phyloP scores from a whole-genome alignment of 2,329 filamentous ascomycete genomes.

The Fusarium globosum region DNA sequence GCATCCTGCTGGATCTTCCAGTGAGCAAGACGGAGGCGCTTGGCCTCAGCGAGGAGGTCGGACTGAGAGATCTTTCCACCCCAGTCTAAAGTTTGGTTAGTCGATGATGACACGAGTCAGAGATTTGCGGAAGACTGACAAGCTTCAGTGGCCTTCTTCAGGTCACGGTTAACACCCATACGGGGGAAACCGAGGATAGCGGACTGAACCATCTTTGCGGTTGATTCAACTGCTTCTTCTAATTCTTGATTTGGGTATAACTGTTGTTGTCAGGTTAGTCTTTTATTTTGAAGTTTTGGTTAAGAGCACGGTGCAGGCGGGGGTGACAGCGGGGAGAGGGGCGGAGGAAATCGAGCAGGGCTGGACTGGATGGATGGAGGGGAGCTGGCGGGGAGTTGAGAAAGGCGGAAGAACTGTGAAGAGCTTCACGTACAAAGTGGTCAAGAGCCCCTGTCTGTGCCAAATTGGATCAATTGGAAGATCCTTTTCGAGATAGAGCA shows the following conservation, averaged over 20 bases:
- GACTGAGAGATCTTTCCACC: slow-evolving; percentile 91
- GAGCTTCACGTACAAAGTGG: slow-evolving; percentile 37
- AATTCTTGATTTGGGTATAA: slow-evolving; percentile 25
- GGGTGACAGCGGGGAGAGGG: slow-evolving; percentile 43
- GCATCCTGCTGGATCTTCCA: slow-evolving; percentile 99
- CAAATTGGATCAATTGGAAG: slow-evolving; percentile 44
- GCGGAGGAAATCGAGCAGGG: slow-evolving; percentile 22
- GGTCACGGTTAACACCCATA: slow-evolving; percentile 97
- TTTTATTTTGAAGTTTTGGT: slow-evolving; percentile 3
- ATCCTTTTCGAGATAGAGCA: slow-evolving; percentile 43
- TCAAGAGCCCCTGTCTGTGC: slow-evolving; percentile 44
- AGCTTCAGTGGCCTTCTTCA: slow-evolving; percentile 99
- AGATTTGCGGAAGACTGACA: slow-evolving; percentile 66
- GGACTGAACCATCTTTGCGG: slow-evolving; percentile 70
- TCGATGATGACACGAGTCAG: slow-evolving; percentile 13
- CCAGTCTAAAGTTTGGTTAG: slow-evolving; percentile 68
- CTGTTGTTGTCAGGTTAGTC: slow-evolving; percentile 31
- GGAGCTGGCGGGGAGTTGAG: slow-evolving; percentile 8
- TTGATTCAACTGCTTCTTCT: slow-evolving; percentile 45
- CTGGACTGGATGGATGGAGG: not conserved
- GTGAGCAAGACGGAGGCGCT: slow-evolving; percentile 95
- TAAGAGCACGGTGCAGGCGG: slow-evolving; percentile 40
- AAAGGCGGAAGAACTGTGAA: not conserved
- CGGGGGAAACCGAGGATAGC: slow-evolving; percentile 98
- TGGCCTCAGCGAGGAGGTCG: slow-evolving; percentile 92